These are phyloP conservation scores for Penicillium subrubescens DNA, from an alignment of 495 filamentous ascomycete species.

Conservation along the genomic window DNA sequence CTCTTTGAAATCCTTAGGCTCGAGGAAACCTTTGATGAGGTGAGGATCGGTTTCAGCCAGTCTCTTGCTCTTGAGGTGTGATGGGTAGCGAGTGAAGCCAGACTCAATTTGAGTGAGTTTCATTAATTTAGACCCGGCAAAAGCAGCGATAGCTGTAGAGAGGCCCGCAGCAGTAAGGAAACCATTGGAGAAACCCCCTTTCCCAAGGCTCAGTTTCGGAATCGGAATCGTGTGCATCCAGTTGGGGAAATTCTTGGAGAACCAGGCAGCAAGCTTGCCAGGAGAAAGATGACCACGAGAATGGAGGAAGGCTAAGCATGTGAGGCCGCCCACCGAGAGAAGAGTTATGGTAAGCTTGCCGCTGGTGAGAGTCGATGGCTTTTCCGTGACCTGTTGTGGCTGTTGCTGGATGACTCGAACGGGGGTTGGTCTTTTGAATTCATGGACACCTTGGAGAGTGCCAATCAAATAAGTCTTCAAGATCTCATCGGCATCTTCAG, in stretches of 20 bases:
- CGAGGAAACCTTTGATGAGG: constrained; percentile 39
- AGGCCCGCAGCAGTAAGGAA: neutral
- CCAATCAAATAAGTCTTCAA: constrained; percentile 28
- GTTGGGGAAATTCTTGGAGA: neutral
- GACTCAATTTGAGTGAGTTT: constrained; percentile 31
- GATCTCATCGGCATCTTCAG: constrained; percentile 37
- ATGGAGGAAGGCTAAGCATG: neutral
- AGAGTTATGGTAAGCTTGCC: neutral
- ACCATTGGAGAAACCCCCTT: neutral
- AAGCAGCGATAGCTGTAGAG: constrained; percentile 11
- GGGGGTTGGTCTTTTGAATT: constrained; percentile 16
- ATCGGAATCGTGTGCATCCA: neutral
- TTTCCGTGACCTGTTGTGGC: neutral
- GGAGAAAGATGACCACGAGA: neutral
- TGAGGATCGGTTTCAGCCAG: constrained; percentile 33
- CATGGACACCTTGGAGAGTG: constrained; percentile 24
- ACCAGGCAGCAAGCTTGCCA: neutral
- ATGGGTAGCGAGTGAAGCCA: constrained; percentile 40
- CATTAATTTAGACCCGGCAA: constrained; percentile 20
- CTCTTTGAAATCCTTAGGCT: constrained; percentile 46
- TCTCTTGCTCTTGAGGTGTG: constrained; percentile 29
- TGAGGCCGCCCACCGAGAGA: neutral
- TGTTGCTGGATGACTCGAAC: constrained; percentile 25
- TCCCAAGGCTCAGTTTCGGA: neutral
- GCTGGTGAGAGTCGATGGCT: neutral